Evolutionary conservation across 1,284 basidiomycete genomes (phyloP).

Genomic region (Ustilago sp.): DNA sequence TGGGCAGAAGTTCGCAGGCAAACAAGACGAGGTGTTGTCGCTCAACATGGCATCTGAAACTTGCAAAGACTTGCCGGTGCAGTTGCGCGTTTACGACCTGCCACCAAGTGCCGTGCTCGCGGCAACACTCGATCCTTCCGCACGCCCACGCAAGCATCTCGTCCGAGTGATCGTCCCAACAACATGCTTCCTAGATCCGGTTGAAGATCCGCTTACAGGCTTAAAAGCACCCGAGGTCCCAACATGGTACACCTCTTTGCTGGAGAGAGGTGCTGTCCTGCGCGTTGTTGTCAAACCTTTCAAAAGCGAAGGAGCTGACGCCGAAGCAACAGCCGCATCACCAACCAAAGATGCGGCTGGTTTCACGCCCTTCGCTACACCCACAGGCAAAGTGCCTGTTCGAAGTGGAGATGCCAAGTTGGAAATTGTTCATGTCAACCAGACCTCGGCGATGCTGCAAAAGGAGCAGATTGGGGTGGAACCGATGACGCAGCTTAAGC

Average conservation of each 20-base stretch:
- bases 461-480: slow-evolving; percentile 50
- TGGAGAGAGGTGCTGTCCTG: slow-evolving; percentile 50
- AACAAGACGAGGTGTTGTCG: slow-evolving; percentile 7
- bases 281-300: slow-evolving; percentile 46
- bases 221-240: slow-evolving; percentile 44
- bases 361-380: slow-evolving; percentile 27
- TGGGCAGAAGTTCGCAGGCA: neutral
- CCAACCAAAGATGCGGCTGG: slow-evolving; percentile 15
- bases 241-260: slow-evolving; percentile 48
- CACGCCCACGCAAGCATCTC: slow-evolving; percentile 63
- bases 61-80: slow-evolving; percentile 53
- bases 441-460: slow-evolving; percentile 65
- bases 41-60: slow-evolving; percentile 32
- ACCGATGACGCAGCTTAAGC: slow-evolving; percentile 45
- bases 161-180: slow-evolving; percentile 59
- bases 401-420: slow-evolving; percentile 41
- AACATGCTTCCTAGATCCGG: slow-evolving; percentile 42
- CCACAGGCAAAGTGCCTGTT: slow-evolving; percentile 44
- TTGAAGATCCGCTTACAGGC: slow-evolving; percentile 46
- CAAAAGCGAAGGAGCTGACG: slow-evolving; percentile 16
- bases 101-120: slow-evolving; percentile 67
- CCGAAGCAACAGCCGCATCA: slow-evolving; percentile 4
- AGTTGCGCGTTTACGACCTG: slow-evolving; percentile 58
- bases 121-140: slow-evolving; percentile 61
- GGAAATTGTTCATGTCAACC: slow-evolving; percentile 60